Base-by-base conservation (phyloP, 768 basidiomycete genomes). In the Kwoniella sp. region DNA sequence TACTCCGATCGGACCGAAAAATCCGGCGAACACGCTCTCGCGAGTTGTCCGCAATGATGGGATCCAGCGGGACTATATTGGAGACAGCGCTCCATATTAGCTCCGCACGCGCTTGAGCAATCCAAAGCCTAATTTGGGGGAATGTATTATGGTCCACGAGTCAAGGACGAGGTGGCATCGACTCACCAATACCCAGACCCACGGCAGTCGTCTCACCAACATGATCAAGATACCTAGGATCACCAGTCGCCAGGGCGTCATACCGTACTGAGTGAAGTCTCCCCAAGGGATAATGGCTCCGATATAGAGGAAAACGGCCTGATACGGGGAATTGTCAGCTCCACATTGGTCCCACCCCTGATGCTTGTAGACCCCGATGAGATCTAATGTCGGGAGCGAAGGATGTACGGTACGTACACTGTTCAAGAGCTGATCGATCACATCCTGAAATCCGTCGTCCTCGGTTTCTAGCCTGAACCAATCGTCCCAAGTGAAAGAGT, bases 241-340 rank as follows among this genome's bases (percentile, higher is more conserved):
- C 23, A 82, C 76, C 11, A 84, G 65, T 11, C 79, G 67, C 82
- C 82, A 82, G 0, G 80, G 75, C 1, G 72, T 61, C 37, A 84
- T 75, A 9, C 63, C 66, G 58, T 68, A 74, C 13, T 70, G 55
- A 15, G 65, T 65, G 52, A 78, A 75, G 22, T 80, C 64, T 4
- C 30, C 2, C 80, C 81, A 83, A 8, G 78, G 82, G 5, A 82
- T 57, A 41, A 82, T 67, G 0, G 82, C 70, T 11, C 83, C 83
- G 55, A 82, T 73, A 63, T 80, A 82, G 5, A 81, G 63, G 68
- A 82, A 82, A 29, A 80, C 71, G 1, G 71, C 73, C 67, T 77
- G 47, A 7, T 37, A 7, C 11, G 41, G 17, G 1, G 30, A 53
- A 61, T 25, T 17, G 23, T 30, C 20, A 34, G 26, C 50, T 28